Conservation (phyloP, 192 early-diverging fungal genomes). For the Endogone sp. region DNA sequence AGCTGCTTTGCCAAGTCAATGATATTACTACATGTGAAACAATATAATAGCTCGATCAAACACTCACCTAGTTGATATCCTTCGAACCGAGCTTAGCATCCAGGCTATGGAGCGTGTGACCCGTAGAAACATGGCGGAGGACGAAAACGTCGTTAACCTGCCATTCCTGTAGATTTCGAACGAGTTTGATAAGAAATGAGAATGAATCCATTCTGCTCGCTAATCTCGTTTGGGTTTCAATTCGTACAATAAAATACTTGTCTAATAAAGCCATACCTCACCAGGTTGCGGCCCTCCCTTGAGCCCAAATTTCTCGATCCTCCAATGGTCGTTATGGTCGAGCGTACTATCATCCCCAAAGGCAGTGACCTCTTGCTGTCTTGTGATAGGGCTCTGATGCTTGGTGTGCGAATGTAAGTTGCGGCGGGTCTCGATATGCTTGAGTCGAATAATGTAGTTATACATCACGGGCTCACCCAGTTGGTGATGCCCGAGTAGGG, state of each 20-base stretch:
- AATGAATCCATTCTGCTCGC: too few species aligned
- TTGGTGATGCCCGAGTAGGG: constrained; percentile 30
- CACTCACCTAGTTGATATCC: background rate
- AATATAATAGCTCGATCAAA: too few species aligned
- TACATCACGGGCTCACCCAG: constrained; percentile 38
- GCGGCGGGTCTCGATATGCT: constrained; percentile 41
- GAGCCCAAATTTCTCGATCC: constrained; percentile 43
- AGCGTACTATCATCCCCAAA: constrained; percentile 42
- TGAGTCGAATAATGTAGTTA: constrained; percentile 45
- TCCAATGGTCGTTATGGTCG: constrained; percentile 57
- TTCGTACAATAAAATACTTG: too few species aligned
- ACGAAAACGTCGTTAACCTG: constrained; percentile 35
- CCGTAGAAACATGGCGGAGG: constrained; percentile 44
- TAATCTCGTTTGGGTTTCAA: too few species aligned
- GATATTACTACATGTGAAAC: too few species aligned
- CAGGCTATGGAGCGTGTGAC: constrained; percentile 41
- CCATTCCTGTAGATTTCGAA: too few species aligned
- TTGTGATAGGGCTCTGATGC: constrained; percentile 37
- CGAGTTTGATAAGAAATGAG: too few species aligned
- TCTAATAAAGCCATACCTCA: too few species aligned
- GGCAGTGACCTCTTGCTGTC: constrained; percentile 54
- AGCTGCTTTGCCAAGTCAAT: too few species aligned
- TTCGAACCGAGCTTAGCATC: constrained; percentile 20
- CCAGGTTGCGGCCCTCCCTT: constrained; percentile 27
- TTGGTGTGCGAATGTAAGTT: constrained; percentile 56